Evolutionary conservation across 2,329 filamentous ascomycete species (phyloP).

Genomic region (Cladosporium velox): DNA sequence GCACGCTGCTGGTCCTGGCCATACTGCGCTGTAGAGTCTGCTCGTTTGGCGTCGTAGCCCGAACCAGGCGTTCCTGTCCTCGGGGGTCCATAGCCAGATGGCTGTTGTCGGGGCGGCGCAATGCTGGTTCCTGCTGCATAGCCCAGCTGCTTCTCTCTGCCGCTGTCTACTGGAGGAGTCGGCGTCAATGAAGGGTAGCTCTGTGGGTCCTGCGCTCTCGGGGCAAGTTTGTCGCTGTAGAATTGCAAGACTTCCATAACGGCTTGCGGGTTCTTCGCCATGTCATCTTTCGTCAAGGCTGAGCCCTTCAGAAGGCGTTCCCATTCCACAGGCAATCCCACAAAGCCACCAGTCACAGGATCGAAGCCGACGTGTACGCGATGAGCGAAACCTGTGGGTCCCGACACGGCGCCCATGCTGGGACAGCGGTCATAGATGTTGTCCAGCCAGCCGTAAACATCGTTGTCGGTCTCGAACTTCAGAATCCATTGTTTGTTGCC

Average conservation of each 20-base stretch:
- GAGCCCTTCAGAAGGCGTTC: constrained; percentile 94
- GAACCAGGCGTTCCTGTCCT: constrained; percentile 31
- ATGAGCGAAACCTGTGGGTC: constrained; percentile 97
- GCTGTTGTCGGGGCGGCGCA: constrained; percentile 51
- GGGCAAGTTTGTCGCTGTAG: constrained; percentile 76
- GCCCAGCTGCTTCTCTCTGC: constrained; percentile 52
- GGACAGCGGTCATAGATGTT: constrained; percentile 96
- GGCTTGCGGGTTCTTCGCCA: constrained; percentile 82
- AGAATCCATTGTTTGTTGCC: constrained; percentile 84
- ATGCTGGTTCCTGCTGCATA: constrained; percentile 50
- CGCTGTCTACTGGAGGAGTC: constrained; percentile 58
- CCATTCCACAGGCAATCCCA: constrained; percentile 93
- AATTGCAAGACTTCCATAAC: constrained; percentile 81
- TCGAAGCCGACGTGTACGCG: constrained; percentile 98
- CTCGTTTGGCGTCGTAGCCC: constrained; percentile 26
- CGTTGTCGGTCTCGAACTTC: constrained; percentile 91
- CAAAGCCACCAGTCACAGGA: constrained; percentile 90
- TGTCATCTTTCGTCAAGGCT: constrained; percentile 97
- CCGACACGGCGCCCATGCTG: constrained; percentile 96
- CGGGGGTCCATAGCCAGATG: constrained; percentile 41
- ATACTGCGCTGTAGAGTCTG: constrained; percentile 36
- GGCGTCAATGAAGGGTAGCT: constrained; percentile 69
- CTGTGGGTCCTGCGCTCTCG: constrained; percentile 70
- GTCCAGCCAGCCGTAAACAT: constrained; percentile 98
- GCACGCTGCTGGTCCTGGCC: constrained; percentile 28